phyloP scores from a whole-genome alignment of 2,329 filamentous ascomycete species.

The Nemania abortiva region DNA sequence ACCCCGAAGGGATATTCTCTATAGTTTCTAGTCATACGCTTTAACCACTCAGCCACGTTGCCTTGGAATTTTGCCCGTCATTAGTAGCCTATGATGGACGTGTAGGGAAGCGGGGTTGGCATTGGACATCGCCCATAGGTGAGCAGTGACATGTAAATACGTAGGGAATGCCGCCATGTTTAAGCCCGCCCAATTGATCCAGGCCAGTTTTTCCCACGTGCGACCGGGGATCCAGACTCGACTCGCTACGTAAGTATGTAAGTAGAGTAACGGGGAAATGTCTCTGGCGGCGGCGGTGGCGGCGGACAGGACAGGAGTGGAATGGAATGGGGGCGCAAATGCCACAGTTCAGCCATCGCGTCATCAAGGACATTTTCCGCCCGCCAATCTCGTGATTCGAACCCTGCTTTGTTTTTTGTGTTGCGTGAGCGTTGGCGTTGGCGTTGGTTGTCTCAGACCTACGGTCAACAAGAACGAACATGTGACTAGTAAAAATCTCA shows the following conservation, averaged over 20 bases:
- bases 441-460: background rate
- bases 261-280: background rate
- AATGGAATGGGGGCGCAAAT: too few species aligned
- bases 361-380: too few species aligned
- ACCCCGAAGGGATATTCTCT: conserved; percentile 35
- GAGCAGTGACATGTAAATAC: too few species aligned
- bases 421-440: too few species aligned
- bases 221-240: background rate
- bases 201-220: background rate
- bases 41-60: conserved; percentile 34
- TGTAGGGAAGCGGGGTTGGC: background rate
- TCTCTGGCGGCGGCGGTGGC: too few species aligned
- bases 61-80: conserved; percentile 1
- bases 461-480: background rate
- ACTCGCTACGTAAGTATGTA: background rate
- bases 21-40: conserved; percentile 31
- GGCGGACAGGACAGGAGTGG: too few species aligned
- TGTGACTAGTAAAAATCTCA: conserved; percentile 17
- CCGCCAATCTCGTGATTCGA: too few species aligned
- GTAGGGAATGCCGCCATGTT: background rate
- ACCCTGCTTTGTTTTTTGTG: too few species aligned
- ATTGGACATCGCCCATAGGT: conserved; percentile 16
- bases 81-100: background rate
- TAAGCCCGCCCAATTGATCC: background rate
- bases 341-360: too few species aligned